Evolutionary conservation across 305 asterid genomes (phyloP), one percentile per base, ranked within the genome.

Genomic region (Fraxinus nigra): DNA sequence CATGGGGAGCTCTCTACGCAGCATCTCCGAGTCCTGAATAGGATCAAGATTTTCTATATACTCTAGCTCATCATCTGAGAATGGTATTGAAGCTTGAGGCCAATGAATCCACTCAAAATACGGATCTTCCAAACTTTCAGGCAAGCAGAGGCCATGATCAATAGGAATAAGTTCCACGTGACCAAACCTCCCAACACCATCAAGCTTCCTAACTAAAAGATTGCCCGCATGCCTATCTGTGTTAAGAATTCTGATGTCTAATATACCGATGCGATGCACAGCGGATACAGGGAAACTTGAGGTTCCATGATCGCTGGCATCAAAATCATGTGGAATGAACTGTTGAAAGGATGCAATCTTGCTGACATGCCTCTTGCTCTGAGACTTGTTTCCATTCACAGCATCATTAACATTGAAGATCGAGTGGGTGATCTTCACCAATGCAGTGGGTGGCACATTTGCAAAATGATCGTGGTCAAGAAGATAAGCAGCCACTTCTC

Each of bases 21-120:
- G 82, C 99, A 96, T 93, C 74, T 90, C 94, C 28, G 93, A 86
- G 69, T 94, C 99, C 38, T 85, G 82, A 78, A 75, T 37, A 5
- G 98, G 97, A 85, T 96, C 95, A 16, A 96, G 97, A 20, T 86
- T 89, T 37, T 78, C 63, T 48, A 96, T 94, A 83, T 94, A 96
- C 86, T 90, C 95, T 16, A 96, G 98, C 82, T 96, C 99, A 37
- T 94, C 98, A 4, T 93, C 98, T 32, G 98, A 93, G 85, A 96
- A 96, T 8, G 99, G 99, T 73, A 94, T 89, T 18, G 99, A 94
- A 20, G 99, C 93, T 89, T 96, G 99, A 16, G 99, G 98, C 99
- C 99, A 95, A 84, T 95, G 98, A 56, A 94, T 95, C 99, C 99
- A 95, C 87, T 95, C 99, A 67, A 94, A 95, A 85, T 94, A 95